Evolutionary conservation across 768 basidiomycete genomes (phyloP), one percentile per base, ranked within the genome.

Genomic region (Punctularia strigosozonata): DNA sequence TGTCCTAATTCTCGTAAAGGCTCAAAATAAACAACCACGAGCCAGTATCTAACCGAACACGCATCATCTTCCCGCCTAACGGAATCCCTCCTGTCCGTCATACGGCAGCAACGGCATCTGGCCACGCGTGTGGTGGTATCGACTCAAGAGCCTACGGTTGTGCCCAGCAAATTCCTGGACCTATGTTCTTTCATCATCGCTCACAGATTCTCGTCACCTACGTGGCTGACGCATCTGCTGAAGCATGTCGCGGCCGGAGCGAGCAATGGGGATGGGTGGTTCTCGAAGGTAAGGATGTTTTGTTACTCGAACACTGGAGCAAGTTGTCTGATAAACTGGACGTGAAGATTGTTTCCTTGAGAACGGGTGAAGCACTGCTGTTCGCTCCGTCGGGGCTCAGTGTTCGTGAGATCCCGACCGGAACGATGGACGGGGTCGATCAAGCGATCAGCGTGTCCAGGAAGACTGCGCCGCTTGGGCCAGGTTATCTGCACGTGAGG

Each of bases 81-180:
- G 0, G 68, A 70, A 15, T 62, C 73, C 6, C 53, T 85, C 13
- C 51, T 78, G 15, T 67, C 68, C 7, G 57, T 83, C 6, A 73
- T 76, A 17, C 66, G 82, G 0, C 77, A 83, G 48, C 80, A 82
- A 46, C 69, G 81, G 2, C 82, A 85, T 50, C 56, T 79, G 4
- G 77, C 71, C 0, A 80, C 81, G 75, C 67, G 82, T 6, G 65
- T 85, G 13, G 64, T 85, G 15, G 77, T 85, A 41, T 78, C 76
- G 48, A 85, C 82, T 0, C 83, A 85, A 66, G 78, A 85, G 43
- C 83, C 83, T 0, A 84, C 80, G 0, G 74, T 82, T 4, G 70
- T 84, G 1, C 80, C 81, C 3, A 66, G 78, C 0, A 72, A 76
- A 0, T 55, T 85, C 3, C 59, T 85, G 1, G 81, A 81, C 42